Evolutionary conservation across 164 flowering plant genomes (phyloP).

Genomic region (Taxillus chinensis): DNA sequence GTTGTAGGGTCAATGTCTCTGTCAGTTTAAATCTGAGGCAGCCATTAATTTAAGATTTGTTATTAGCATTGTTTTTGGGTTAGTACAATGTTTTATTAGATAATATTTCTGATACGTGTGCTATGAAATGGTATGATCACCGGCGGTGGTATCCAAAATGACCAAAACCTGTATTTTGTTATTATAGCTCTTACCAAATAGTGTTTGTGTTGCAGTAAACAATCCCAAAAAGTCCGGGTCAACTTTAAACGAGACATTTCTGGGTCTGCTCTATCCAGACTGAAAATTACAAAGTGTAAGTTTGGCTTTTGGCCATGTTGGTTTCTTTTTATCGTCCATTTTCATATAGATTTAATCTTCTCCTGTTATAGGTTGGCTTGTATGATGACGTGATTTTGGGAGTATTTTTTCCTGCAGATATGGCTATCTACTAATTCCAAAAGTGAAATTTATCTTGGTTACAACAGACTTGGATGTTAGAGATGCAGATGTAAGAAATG

Average conservation of each 20-base stretch:
- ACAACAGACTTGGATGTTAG: constrained; percentile 85
- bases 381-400: background rate
- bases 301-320: background rate
- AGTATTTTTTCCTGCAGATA: constrained; percentile 40
- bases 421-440: constrained; percentile 91
- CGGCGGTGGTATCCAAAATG: too few species aligned
- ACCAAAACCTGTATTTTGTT: too few species aligned
- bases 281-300: constrained; percentile 97
- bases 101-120: too few species aligned
- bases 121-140: too few species aligned
- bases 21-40: too few species aligned
- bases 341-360: background rate
- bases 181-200: background rate
- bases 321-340: background rate
- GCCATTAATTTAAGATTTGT: background rate
- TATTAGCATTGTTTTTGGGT: too few species aligned
- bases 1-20: too few species aligned
- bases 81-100: too few species aligned
- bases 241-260: constrained; percentile 81
- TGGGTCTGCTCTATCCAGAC: constrained; percentile 94
- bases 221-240: constrained; percentile 86
- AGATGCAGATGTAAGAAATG: constrained; percentile 95
- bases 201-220: constrained; percentile 48
- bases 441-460: constrained; percentile 92
- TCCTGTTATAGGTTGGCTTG: background rate